A percentile compares a stretch with the other conserved stretches of the same genome.
These are phyloP conservation scores for Fusarium heterosporum DNA, from an alignment of 2,329 filamentous ascomycete species.

Conservation along the genomic window DNA sequence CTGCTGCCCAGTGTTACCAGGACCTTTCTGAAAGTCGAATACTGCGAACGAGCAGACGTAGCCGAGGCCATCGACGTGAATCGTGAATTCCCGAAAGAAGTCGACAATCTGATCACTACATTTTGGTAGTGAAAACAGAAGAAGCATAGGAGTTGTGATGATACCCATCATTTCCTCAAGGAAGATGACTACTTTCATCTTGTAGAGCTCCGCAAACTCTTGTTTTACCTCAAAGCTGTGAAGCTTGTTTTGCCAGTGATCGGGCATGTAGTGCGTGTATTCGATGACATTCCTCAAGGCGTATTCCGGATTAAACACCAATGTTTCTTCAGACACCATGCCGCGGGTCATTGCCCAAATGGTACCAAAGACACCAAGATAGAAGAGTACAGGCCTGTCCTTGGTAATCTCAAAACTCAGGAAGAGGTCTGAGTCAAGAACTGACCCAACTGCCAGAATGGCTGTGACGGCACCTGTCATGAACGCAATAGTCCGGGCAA, in stretches of 20 bases:
- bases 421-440: slow-evolving; percentile 92
- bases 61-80: slow-evolving; percentile 95
- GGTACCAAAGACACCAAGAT: slow-evolving; percentile 83
- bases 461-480: slow-evolving; percentile 87
- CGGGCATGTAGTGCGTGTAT: slow-evolving; percentile 91
- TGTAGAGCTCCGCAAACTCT: slow-evolving; percentile 91
- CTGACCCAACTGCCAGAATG: slow-evolving; percentile 82
- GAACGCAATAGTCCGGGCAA: slow-evolving; percentile 87
- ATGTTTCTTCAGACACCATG: slow-evolving; percentile 86
- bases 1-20: slow-evolving; percentile 58
- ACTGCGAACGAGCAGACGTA: slow-evolving; percentile 98
- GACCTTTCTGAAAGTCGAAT: slow-evolving; percentile 92
- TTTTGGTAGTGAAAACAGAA: slow-evolving; percentile 86
- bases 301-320: slow-evolving; percentile 91
- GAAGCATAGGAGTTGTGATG: slow-evolving; percentile 88
- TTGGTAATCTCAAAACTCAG: slow-evolving; percentile 91
- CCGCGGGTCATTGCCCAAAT: slow-evolving; percentile 87
- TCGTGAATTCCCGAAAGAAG: slow-evolving; percentile 97
- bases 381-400: slow-evolving; percentile 90
- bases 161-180: slow-evolving; percentile 93
- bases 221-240: slow-evolving; percentile 93
- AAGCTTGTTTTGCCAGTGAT: slow-evolving; percentile 88
- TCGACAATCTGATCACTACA: slow-evolving; percentile 95
- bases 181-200: slow-evolving; percentile 92
- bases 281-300: slow-evolving; percentile 89